Evolutionary conservation across 257 asterid species (phyloP), one percentile per base, ranked within the genome.

Genomic region (Primulina tabacum): DNA sequence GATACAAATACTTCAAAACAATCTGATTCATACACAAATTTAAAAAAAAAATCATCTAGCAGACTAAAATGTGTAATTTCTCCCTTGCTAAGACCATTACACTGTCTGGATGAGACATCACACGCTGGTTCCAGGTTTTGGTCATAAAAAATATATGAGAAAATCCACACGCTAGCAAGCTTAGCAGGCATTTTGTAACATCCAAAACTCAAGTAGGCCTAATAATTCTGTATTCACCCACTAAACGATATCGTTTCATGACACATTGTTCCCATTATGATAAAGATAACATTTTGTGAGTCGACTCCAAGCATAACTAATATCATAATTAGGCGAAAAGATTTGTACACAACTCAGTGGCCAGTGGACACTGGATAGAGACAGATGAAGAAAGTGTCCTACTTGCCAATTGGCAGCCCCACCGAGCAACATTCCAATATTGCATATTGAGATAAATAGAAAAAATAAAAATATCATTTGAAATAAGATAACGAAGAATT

Each of bases 281-380:
- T 16, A 50, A 33, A 17, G 8, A 14, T 5, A 50, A 16, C 20
- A 5, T 50, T 50, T n/a, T 50, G 8, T 6, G 2, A 50, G 57
- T 50, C 21, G 57, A 50, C 57, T 12, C 5, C 57, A 50, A 50
- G 18, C n/a, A 43, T 4, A 12, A 38, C 16, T 38, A 38, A 43
- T 16, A 50, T 4, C 5, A 50, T 50, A 16, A 4, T 50, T 16
- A 50, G 57, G 16, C 17, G 16, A 17, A 17, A 17, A 50, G 21
- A 50, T 50, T 50, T 17, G 12, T 40, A 16, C 32, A 26, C 6
- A 53, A 65, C 28, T 47, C 6, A 10, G 62, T 52, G 75, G 83
- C 20, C 75, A 59, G 75, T 75, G 64, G 72, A 52, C 56, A 32
- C 28, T 28, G 18, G 72, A 71, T 29, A 67, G 43, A 55, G 73